A percentile compares a stretch with the other conserved stretches of the same genome.
These are phyloP conservation scores for Sequoia sempervirens DNA, from an alignment of 75 land plant species.

Conservation along the genomic window DNA sequence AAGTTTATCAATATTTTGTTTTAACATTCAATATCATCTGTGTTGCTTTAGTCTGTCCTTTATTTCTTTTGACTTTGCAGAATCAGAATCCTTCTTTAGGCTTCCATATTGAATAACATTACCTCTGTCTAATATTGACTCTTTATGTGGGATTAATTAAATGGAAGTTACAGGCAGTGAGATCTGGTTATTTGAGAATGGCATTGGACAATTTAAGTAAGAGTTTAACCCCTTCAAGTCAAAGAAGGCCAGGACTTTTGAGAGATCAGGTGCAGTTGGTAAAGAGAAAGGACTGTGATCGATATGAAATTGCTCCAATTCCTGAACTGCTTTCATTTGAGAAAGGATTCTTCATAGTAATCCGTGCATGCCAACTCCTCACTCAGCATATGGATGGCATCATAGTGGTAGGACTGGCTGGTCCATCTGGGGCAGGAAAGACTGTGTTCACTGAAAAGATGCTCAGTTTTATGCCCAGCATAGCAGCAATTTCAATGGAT, in stretches of 20 bases:
- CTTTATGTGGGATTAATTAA: neutral
- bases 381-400: constrained; percentile 80
- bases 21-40: neutral
- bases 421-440: constrained; percentile 93
- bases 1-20: neutral
- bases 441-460: constrained; percentile 87
- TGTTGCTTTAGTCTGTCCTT: neutral
- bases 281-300: constrained; percentile 63
- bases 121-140: neutral
- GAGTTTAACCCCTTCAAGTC: constrained; percentile 7
- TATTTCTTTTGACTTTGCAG: neutral
- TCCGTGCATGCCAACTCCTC: constrained; percentile 80
- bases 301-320: constrained; percentile 80
- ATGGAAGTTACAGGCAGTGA: neutral
- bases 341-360: constrained; percentile 80
- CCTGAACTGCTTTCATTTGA: constrained; percentile 77
- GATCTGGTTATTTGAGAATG: neutral
- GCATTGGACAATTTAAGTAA: constrained; percentile 8
- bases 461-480: constrained; percentile 77
- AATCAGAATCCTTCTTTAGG: neutral
- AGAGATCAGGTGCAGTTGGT: constrained; percentile 77
- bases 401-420: constrained; percentile 76
- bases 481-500: constrained; percentile 84
- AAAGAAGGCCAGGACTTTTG: constrained; percentile 49
- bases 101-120: neutral